Evolutionary conservation across 768 basidiomycete genomes (phyloP), one percentile per base, ranked within the genome.

Genomic region (Tylopilus subfusipes): DNA sequence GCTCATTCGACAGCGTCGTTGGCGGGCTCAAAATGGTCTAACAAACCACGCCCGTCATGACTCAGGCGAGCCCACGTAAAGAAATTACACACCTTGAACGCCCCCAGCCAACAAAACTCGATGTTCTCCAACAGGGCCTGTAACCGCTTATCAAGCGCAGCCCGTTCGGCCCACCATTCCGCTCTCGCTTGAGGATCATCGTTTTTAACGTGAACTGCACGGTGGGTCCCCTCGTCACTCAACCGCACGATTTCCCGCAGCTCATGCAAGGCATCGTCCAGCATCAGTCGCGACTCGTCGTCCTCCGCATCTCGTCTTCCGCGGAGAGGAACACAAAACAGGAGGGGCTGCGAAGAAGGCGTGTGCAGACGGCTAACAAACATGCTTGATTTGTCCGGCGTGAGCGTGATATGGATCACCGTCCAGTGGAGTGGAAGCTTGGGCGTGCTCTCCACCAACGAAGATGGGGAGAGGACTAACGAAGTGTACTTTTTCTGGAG

Each of bases 41-140:
- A 42, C n/a, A 30, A 27, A 39, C 16, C 21, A 30, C 10, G 54
- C 25, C 1, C 48, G 34, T 49, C 50, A 43, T 18, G 2, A 42
- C 39, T 5, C 19, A 36, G 18, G 29, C 16, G 3, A 54, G 25
- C 25, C 13, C 36, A n/a, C 16, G 16, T 5, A 44, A 34, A 4
- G 19, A 31, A 16, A 53, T 10, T 4, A 63, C 77, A 31, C 47
- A 94, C 95, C 84, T 98, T 98, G 82, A 97, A 98, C 21, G 88
- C 93, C 1, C 97, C 96, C 3, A 99, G 77, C 97, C 97, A 98
- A 65, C 90, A 93, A 62, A 90, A 94, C 68, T 98, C 97, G 42
- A 99, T 85, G 58, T 86, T 92, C 58, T 83, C 82, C 31, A 97
- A 68, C 7, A 99, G 70, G 29, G 83, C 82, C 53, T 82, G 76